Percentiles rank a stretch among this genome's conserved stretches.
Conservation (phyloP, 1,284 basidiomycete species). For the Pyrrhoderma noxium region DNA sequence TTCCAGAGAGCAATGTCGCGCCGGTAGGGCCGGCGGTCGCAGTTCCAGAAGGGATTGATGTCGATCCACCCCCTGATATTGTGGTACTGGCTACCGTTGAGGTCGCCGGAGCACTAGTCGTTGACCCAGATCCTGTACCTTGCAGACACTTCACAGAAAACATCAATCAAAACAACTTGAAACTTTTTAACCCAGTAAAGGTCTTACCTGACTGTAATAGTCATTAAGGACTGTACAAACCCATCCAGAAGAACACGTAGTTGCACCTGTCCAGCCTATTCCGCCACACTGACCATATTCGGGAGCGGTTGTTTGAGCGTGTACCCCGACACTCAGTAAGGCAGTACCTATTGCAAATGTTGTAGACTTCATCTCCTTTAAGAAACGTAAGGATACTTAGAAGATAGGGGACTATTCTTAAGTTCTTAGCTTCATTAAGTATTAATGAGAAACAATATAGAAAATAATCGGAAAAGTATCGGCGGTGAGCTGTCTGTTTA, state of each 20-base stretch:
- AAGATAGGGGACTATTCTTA: not conserved
- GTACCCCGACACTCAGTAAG: constrained; percentile 19
- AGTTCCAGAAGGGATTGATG: constrained; percentile 21
- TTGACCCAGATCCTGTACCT: constrained; percentile 22
- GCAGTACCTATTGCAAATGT: not conserved
- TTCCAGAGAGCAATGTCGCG: constrained; percentile 36
- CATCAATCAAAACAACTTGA: not conserved
- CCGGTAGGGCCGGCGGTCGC: constrained; percentile 20
- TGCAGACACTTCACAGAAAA: constrained; percentile 41
- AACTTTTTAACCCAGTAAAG: no score
- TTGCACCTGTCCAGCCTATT: constrained; percentile 43
- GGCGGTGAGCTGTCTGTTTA: not conserved
- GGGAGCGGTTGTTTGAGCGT: constrained; percentile 25
- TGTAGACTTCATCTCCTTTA: not conserved
- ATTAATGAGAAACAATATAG: no score
- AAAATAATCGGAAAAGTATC: constrained; percentile 5
- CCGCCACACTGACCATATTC: constrained; percentile 38
- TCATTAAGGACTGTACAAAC: constrained; percentile 37
- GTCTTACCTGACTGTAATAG: constrained; percentile 33
- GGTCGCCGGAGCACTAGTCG: constrained; percentile 12
- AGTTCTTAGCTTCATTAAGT: no score
- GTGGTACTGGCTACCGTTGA: constrained; percentile 18
- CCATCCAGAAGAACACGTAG: constrained; percentile 41
- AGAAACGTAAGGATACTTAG: constrained; percentile 3
- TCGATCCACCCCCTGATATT: constrained; percentile 33